Percentiles rank a stretch among this genome's conserved stretches.
Conservation (phyloP, 2,329 filamentous ascomycete species). For the Lasiodiplodia sp. region DNA sequence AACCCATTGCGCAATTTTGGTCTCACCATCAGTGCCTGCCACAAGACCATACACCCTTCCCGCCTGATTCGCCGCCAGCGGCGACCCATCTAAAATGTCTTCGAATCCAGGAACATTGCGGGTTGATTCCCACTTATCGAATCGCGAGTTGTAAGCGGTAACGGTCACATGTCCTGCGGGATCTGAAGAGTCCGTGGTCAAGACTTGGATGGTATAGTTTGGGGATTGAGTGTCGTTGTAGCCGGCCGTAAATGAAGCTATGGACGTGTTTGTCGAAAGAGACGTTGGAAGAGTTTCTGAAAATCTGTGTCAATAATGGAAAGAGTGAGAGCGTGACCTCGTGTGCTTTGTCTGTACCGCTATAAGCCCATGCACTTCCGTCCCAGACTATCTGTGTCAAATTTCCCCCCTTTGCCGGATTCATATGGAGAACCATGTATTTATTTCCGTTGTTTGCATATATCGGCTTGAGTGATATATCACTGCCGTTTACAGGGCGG, state of each 20-base stretch:
- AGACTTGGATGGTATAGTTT: background rate
- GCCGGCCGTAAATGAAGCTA: background rate
- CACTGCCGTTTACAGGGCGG: background rate
- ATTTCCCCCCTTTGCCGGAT: background rate
- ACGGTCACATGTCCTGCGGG: background rate
- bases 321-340: background rate
- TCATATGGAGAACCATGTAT: background rate
- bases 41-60: background rate
- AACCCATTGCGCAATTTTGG: background rate
- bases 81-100: background rate
- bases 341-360: background rate
- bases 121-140: background rate
- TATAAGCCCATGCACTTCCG: background rate
- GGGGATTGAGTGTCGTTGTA: background rate
- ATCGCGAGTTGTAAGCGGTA: background rate
- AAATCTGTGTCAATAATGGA: background rate
- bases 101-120: background rate
- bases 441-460: background rate
- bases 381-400: background rate
- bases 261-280: background rate
- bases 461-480: background rate
- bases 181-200: background rate
- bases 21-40: background rate
- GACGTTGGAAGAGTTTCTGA: background rate
- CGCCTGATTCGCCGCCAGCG: background rate